Percentiles rank a stretch among this genome's conserved stretches.
These are phyloP conservation scores for Lumnitzera racemosa DNA, from an alignment of 345 rosid species.

Conservation along the genomic window DNA sequence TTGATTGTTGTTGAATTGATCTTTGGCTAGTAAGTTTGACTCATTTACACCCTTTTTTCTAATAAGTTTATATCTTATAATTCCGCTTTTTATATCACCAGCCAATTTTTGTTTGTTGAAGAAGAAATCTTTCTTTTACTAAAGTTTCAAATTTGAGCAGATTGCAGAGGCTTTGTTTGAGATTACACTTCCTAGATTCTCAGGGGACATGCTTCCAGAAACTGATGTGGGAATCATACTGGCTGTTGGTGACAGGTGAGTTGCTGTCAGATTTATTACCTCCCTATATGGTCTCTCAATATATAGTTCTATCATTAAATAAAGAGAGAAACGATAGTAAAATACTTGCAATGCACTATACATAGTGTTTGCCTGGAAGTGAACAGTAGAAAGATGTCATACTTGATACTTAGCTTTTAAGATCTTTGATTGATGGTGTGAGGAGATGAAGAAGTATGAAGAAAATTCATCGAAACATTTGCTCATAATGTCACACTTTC, in stretches of 20 bases:
- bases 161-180: constrained; percentile 89
- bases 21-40: too few relatives aligned
- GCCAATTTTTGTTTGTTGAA: neutral
- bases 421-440: too few relatives aligned
- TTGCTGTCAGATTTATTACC: constrained; percentile 5
- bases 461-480: too few relatives aligned
- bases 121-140: constrained; percentile 1
- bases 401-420: neutral
- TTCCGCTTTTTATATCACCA: neutral
- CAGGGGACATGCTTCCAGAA: constrained; percentile 81
- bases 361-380: neutral
- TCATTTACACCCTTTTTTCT: too few relatives aligned
- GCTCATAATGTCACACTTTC: too few relatives aligned
- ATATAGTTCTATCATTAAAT: too few relatives aligned
- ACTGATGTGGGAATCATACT: constrained; percentile 79
- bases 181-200: constrained; percentile 77
- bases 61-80: too few relatives aligned
- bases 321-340: too few relatives aligned
- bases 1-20: too few relatives aligned
- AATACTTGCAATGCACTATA: too few relatives aligned
- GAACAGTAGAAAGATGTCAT: neutral
- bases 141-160: constrained; percentile 25
- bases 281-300: too few relatives aligned
- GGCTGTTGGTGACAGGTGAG: constrained; percentile 89
- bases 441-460: too few relatives aligned